Conservation (phyloP, 192 early-diverging fungal species). For the Radiomyces spectabilis region DNA sequence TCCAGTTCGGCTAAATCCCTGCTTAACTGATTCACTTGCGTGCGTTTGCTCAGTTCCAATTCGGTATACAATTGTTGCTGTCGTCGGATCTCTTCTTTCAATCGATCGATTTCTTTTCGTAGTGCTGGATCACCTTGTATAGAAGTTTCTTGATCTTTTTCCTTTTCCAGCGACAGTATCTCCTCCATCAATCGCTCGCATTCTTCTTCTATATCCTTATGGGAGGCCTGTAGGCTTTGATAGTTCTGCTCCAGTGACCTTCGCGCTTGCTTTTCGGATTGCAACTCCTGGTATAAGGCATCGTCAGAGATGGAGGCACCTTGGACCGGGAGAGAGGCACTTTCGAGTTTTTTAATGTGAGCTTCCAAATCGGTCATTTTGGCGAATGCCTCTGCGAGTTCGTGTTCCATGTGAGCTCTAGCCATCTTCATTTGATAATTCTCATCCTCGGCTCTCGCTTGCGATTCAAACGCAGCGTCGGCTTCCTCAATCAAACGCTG, state of each 20-base stretch:
- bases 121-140: background rate
- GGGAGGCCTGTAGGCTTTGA: too few relatives aligned
- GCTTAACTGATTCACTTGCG: constrained; percentile 48
- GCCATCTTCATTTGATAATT: constrained; percentile 14
- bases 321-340: too few relatives aligned
- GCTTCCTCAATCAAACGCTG: constrained; percentile 17
- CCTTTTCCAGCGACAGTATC: constrained; percentile 55
- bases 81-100: constrained; percentile 36
- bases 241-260: too few relatives aligned
- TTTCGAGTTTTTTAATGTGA: too few relatives aligned
- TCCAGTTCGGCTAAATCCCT: constrained; percentile 62
- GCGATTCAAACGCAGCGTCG: constrained; percentile 10
- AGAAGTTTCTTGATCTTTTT: constrained; percentile 11
- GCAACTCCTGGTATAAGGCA: too few relatives aligned
- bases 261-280: too few relatives aligned
- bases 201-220: constrained; percentile 69
- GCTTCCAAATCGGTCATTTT: background rate
- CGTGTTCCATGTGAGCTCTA: constrained; percentile 4
- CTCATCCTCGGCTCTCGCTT: constrained; percentile 11
- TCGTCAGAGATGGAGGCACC: too few relatives aligned
- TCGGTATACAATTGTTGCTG: constrained; percentile 45
- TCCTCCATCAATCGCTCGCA: constrained; percentile 68
- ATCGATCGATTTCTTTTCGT: background rate
- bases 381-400: background rate
- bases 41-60: constrained; percentile 51